A percentile compares a stretch with the other conserved stretches of the same genome.
These are phyloP conservation scores for Lecanicillium sp. DNA, from an alignment of 2,329 filamentous ascomycete species.

Conservation along the genomic window DNA sequence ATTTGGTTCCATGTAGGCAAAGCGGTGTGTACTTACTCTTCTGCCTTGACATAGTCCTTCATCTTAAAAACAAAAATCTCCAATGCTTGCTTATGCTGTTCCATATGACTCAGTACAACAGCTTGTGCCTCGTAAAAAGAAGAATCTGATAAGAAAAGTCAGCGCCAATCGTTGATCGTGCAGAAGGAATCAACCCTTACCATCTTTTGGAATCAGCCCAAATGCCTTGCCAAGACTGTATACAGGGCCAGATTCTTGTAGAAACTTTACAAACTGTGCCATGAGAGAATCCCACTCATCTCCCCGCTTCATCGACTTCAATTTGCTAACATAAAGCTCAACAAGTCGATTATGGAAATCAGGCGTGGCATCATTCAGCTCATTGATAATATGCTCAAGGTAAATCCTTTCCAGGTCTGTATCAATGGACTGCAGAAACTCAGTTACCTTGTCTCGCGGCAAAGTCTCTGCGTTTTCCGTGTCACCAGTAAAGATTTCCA, in stretches of 20 bases:
- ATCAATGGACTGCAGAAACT: constrained; percentile 66
- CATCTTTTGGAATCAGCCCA: constrained; percentile 67
- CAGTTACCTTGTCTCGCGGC: constrained; percentile 65
- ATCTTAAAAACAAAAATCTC: constrained; percentile 97
- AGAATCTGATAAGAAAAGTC: constrained; percentile 47
- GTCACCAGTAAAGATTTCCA: constrained; percentile 90
- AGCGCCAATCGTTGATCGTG: constrained; percentile 5
- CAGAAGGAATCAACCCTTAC: constrained; percentile 35
- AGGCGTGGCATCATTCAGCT: constrained; percentile 74
- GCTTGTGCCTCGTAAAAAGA: constrained; percentile 85
- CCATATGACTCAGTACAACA: constrained; percentile 89
- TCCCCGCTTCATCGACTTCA: constrained; percentile 32
- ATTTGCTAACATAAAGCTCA: constrained; percentile 56
- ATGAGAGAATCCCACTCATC: constrained; percentile 50
- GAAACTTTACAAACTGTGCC: constrained; percentile 62
- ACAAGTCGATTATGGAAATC: constrained; percentile 83
- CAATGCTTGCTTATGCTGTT: constrained; percentile 88
- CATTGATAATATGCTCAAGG: constrained; percentile 81
- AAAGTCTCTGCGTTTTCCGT: constrained; percentile 91
- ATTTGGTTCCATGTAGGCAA: neutral
- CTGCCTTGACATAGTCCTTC: constrained; percentile 77
- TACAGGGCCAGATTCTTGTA: constrained; percentile 61
- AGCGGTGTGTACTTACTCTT: constrained; percentile 60
- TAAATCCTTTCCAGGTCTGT: constrained; percentile 67
- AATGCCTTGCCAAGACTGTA: constrained; percentile 78